Conservation (phyloP, 2,329 filamentous ascomycete species). For the Ceratocystis variospora region DNA sequence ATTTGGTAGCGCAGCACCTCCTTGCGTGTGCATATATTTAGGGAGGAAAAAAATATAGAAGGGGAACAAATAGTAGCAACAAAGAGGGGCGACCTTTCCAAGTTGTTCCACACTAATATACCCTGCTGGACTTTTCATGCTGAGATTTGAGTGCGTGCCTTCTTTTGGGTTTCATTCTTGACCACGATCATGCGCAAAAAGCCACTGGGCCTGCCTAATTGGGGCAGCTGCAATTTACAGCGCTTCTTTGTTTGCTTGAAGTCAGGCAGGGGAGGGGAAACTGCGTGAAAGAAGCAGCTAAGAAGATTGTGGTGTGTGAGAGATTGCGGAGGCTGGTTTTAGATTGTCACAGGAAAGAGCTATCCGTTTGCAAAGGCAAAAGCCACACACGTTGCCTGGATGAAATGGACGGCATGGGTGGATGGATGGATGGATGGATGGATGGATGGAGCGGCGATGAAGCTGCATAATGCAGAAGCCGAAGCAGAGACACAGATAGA, state of each 20-base stretch:
- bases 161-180: background rate
- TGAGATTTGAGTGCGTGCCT: background rate
- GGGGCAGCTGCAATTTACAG: background rate
- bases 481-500: background rate
- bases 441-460: background rate
- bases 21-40: conserved; percentile 10
- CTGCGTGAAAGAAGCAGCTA: background rate
- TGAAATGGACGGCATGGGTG: background rate
- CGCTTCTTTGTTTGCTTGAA: background rate
- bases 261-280: background rate
- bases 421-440: background rate
- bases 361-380: background rate
- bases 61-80: background rate
- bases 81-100: background rate
- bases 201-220: background rate
- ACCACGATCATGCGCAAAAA: background rate
- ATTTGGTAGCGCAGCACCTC: conserved; percentile 7
- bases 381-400: background rate
- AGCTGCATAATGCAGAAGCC: background rate
- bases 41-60: conserved; percentile 1
- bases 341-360: conserved; percentile 1
- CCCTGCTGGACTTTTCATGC: background rate
- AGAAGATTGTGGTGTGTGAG: background rate
- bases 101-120: background rate
- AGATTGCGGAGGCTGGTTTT: conserved; percentile 5